phyloP scores from a whole-genome alignment of 2,329 filamentous ascomycete genomes.

The Penicillium psychrosexuale region DNA sequence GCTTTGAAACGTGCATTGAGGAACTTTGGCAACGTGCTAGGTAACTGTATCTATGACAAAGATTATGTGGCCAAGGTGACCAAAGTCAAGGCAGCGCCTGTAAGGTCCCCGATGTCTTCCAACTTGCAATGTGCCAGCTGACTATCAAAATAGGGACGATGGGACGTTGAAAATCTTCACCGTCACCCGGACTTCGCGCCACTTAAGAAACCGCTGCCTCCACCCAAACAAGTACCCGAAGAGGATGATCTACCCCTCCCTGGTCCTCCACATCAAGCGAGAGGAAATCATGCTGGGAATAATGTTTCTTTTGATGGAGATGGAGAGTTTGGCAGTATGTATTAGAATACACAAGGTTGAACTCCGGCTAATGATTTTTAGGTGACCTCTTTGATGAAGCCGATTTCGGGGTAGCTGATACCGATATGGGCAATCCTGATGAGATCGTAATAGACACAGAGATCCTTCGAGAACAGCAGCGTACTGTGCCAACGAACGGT shows the following conservation, averaged over 20 bases:
- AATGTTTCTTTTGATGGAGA: constrained; percentile 37
- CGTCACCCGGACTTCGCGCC: constrained; percentile 71
- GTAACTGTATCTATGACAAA: constrained; percentile 99
- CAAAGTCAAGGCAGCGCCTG: constrained; percentile 75
- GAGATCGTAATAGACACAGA: constrained; percentile 61
- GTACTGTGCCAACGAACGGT: constrained; percentile 24
- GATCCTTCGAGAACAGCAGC: constrained; percentile 21
- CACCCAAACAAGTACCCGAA: constrained; percentile 40
- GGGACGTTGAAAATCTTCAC: constrained; percentile 75
- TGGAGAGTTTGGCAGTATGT: constrained; percentile 45
- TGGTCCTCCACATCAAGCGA: constrained; percentile 20
- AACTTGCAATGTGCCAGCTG: constrained; percentile 5
- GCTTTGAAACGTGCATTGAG: constrained; percentile 83
- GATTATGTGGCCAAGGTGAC: constrained; percentile 86
- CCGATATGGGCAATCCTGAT: constrained; percentile 69
- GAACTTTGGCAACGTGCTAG: constrained; percentile 92
- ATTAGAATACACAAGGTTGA: not conserved
- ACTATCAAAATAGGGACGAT: constrained; percentile 54
- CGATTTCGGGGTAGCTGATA: constrained; percentile 62
- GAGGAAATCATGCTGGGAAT: constrained; percentile 32
- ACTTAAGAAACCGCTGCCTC: constrained; percentile 53
- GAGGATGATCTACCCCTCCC: constrained; percentile 50
- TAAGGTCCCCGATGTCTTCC: constrained; percentile 25
- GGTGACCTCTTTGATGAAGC: constrained; percentile 69
- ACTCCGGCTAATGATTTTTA: constrained; percentile 22